These are phyloP conservation scores for Hylodesmum podocarpum DNA, from an alignment of 306 rosid species.

Conservation along the genomic window DNA sequence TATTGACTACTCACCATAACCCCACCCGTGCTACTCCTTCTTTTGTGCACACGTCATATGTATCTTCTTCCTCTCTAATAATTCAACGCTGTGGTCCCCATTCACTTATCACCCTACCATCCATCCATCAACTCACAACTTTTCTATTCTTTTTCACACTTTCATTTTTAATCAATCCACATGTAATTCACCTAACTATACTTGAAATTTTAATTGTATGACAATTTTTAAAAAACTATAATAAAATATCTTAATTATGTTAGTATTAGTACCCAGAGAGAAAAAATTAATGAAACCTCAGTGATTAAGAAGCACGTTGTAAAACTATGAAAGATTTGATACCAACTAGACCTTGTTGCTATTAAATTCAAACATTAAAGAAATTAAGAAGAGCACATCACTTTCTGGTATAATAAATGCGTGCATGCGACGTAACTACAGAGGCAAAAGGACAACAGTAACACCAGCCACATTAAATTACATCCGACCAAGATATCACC, in stretches of 20 bases:
- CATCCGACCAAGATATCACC: slow-evolving; percentile 45
- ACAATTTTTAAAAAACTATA: no score
- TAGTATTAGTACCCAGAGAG: no score
- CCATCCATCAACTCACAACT: slow-evolving; percentile 9
- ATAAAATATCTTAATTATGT: no score
- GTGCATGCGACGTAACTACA: slow-evolving; percentile 80
- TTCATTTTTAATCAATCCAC: background rate
- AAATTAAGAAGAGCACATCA: slow-evolving; percentile 34
- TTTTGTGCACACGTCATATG: background rate
- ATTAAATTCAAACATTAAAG: background rate
- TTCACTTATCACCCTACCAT: slow-evolving; percentile 13
- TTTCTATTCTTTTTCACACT: no score
- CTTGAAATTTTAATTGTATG: no score
- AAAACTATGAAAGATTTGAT: no score
- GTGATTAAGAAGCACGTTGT: no score
- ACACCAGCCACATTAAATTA: slow-evolving; percentile 47
- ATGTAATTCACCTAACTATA: slow-evolving; percentile 27
- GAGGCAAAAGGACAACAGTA: slow-evolving; percentile 48
- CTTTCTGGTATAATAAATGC: slow-evolving; percentile 66
- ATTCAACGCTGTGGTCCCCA: slow-evolving; percentile 62
- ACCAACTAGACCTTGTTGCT: no score
- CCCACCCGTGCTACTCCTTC: slow-evolving; percentile 28
- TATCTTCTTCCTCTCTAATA: slow-evolving; percentile 37
- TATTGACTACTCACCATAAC: slow-evolving; percentile 37
- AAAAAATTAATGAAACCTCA: no score